Conservation (phyloP, 805 yeast species). For the Lachancea quebecensis region DNA sequence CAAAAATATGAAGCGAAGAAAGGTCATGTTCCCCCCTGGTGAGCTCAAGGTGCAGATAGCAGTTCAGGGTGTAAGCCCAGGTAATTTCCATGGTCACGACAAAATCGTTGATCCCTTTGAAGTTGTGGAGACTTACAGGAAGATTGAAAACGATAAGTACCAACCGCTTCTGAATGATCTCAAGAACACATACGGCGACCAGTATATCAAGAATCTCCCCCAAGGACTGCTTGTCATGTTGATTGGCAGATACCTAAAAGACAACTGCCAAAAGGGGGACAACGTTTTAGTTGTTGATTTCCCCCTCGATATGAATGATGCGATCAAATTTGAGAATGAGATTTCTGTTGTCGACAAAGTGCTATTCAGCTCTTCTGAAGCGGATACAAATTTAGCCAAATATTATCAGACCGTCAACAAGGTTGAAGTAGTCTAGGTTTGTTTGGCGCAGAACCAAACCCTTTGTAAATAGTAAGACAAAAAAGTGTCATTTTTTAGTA, state of each 20-base stretch:
- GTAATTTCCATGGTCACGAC: constrained; percentile 11
- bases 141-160: constrained; percentile 40
- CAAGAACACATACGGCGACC: constrained; percentile 20
- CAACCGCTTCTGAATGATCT: constrained; percentile 46
- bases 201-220: constrained; percentile 29
- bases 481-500: constrained; percentile 34
- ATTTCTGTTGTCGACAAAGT: constrained; percentile 43
- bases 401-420: constrained; percentile 66
- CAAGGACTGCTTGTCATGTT: constrained; percentile 32
- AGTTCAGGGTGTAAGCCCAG: constrained; percentile 17
- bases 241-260: constrained; percentile 27
- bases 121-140: constrained; percentile 41
- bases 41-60: constrained; percentile 38
- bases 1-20: constrained; percentile 46
- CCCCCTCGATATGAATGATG: constrained; percentile 58
- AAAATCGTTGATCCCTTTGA: constrained; percentile 44
- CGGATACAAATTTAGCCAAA: constrained; percentile 43
- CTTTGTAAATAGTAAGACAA: constrained; percentile 4
- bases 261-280: constrained; percentile 32
- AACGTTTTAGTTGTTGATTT: constrained; percentile 48
- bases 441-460: not conserved
- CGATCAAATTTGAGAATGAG: constrained; percentile 67
- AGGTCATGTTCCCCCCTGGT: constrained; percentile 37
- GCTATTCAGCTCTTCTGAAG: constrained; percentile 16
- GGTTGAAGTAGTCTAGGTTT: constrained; percentile 22